Evolutionary conservation across 768 basidiomycete species (phyloP).

Genomic region (Pleurotus tuber-regium): DNA sequence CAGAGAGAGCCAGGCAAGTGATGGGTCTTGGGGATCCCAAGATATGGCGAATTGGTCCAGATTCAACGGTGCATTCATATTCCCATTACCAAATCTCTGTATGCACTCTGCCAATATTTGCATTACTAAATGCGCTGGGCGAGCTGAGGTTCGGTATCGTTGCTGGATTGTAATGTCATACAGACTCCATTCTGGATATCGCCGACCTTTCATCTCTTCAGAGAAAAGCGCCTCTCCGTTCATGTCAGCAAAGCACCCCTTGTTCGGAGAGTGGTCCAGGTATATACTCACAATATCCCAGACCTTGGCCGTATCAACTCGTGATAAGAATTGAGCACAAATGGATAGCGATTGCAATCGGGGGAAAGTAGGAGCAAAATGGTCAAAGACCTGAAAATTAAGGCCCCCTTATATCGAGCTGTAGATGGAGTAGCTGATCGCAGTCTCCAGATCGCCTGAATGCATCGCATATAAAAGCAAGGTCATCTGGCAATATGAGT

Average conservation of each 20-base stretch:
- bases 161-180: neutral
- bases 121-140: neutral
- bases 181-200: neutral
- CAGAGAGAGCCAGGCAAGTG: too few relatives aligned
- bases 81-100: neutral
- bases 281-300: neutral
- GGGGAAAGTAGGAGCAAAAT: neutral
- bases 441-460: too few relatives aligned
- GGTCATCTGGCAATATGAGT: too few relatives aligned
- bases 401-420: neutral
- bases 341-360: neutral
- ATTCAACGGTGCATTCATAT: neutral
- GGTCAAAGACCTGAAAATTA: neutral
- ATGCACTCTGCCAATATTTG: neutral
- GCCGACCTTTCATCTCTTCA: neutral
- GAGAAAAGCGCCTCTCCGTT: neutral
- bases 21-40: too few relatives aligned
- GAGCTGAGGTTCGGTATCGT: neutral
- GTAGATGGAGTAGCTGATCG: neutral
- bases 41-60: neutral
- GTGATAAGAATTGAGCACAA: neutral
- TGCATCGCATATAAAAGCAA: too few relatives aligned
- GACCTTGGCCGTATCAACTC: neutral
- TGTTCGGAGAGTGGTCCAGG: too few relatives aligned
- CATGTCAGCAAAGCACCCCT: neutral